Evolutionary conservation across 208 protist species (phyloP).

Genomic region (Crithidia acanthocephali): DNA sequence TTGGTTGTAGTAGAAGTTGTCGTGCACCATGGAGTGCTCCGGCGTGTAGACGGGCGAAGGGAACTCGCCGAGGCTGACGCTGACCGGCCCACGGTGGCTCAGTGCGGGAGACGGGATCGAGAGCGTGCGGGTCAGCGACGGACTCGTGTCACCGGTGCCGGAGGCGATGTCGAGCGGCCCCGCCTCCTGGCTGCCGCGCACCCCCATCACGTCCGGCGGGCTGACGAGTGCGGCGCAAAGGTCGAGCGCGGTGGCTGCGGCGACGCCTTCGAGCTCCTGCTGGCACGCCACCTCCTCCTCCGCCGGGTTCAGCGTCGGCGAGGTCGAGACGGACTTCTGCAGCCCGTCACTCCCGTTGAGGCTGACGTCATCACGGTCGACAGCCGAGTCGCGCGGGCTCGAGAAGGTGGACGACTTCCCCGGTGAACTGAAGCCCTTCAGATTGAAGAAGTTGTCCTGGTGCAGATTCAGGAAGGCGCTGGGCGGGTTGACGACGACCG

Average conservation of each 20-base stretch:
- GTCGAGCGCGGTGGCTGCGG: constrained; percentile 71
- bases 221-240: constrained; percentile 67
- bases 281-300: constrained; percentile 76
- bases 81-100: constrained; percentile 37
- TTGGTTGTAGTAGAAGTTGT: constrained; percentile 80
- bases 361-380: constrained; percentile 38
- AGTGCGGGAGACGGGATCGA: constrained; percentile 40
- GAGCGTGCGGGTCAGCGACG: constrained; percentile 37
- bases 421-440: constrained; percentile 19
- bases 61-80: constrained; percentile 42
- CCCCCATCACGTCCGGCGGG: constrained; percentile 25
- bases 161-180: constrained; percentile 16
- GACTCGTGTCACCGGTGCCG: constrained; percentile 35
- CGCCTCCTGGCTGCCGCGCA: constrained; percentile 14
- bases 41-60: constrained; percentile 42
- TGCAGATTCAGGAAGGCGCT: constrained; percentile 28
- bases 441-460: constrained; percentile 18
- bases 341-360: constrained; percentile 31
- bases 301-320: constrained; percentile 24
- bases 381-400: constrained; percentile 39
- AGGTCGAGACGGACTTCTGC: constrained; percentile 32
- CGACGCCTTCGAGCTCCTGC: constrained; percentile 76
- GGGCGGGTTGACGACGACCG: constrained; percentile 14
- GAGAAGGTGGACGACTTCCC: constrained; percentile 41
- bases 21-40: constrained; percentile 74